Evolutionary conservation across 2,329 filamentous ascomycete species (phyloP).

Genomic region (Talaromyces sp.): DNA sequence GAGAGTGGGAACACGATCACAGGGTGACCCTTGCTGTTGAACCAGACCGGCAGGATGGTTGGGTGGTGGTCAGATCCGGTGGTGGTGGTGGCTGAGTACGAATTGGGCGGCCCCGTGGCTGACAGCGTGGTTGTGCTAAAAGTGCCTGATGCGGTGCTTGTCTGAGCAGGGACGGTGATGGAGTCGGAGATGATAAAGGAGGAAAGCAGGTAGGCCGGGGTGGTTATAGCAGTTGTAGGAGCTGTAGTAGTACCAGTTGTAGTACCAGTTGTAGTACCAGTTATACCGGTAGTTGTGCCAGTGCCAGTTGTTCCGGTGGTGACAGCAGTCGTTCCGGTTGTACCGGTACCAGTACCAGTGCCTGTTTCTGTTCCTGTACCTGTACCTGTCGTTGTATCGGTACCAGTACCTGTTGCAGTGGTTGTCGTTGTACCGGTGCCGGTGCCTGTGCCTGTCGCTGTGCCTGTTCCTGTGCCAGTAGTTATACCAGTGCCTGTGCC

Average conservation of each 20-base stretch:
- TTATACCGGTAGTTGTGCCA: neutral
- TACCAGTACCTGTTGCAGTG: neutral
- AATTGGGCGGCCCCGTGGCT: neutral
- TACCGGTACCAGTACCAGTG: neutral
- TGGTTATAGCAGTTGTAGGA: neutral
- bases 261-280: neutral
- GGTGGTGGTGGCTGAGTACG: neutral
- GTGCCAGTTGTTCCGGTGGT: neutral
- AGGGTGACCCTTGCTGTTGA: neutral
- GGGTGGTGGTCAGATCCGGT: conserved; percentile 1
- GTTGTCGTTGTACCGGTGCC: neutral
- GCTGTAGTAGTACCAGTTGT: neutral
- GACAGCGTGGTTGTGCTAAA: neutral
- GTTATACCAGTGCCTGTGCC: no score
- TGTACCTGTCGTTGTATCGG: neutral
- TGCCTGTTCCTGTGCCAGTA: neutral
- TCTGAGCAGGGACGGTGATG: conserved; percentile 1
- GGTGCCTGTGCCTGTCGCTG: neutral
- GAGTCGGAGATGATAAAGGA: neutral
- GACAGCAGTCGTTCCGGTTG: neutral
- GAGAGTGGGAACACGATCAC: neutral
- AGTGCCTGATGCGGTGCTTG: neutral
- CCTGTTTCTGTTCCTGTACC: neutral
- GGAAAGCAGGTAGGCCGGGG: neutral
- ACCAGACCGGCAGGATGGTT: conserved; percentile 1